Base-by-base conservation (phyloP, 2,329 filamentous ascomycete species). In the Onygenales sp. region DNA sequence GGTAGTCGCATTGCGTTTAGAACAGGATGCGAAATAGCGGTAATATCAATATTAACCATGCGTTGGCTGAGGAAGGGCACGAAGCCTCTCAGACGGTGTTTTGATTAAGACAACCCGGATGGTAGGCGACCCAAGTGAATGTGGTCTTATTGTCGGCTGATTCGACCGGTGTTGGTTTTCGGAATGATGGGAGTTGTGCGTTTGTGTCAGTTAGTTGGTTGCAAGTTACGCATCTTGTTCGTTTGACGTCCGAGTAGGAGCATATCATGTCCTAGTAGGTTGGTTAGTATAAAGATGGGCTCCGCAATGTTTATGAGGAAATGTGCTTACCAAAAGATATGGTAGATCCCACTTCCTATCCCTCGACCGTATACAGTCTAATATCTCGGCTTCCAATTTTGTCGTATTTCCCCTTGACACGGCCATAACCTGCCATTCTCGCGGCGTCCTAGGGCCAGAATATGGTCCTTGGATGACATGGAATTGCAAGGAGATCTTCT, bases 231-330 rank as follows among this genome's bases (percentile, higher is more conserved):
- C 72, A 75, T 13, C 66, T 62, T 2, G 64, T 68, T 33, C 66
- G 63, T 45, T 69, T 73, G 54, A 74, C 62, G 53, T 71, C 64
- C 10, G 66, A 58, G 57, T 73, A 75, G 17, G 72, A 70, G 32
- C 66, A 61, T 8, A 73, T 68, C 65, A 72, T 72, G 50, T 72
- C 69, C 72, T 75, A 31, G 31, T 46, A 39, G 21, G 14, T 31
- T 38, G 36, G 11, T 48, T 39, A 48, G 46, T 35, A 11, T 39
- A 39, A 39, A 39, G 13, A 39, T 14, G 33, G 46, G 35, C 31
- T 33, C 9, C 9, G 51, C 60, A 31, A 58, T 50, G 13, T 52
- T 53, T 35, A 33, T 14, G 21, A 32, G 8, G 17, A 31, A 8
- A 50, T 33, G 8, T 17, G 49, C 69, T 57, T 57, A 72, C 69